A percentile compares a stretch with the other conserved stretches of the same genome.
These are phyloP conservation scores for Neonectria sp. DNA, from an alignment of 2,329 filamentous ascomycete genomes.

Conservation along the genomic window DNA sequence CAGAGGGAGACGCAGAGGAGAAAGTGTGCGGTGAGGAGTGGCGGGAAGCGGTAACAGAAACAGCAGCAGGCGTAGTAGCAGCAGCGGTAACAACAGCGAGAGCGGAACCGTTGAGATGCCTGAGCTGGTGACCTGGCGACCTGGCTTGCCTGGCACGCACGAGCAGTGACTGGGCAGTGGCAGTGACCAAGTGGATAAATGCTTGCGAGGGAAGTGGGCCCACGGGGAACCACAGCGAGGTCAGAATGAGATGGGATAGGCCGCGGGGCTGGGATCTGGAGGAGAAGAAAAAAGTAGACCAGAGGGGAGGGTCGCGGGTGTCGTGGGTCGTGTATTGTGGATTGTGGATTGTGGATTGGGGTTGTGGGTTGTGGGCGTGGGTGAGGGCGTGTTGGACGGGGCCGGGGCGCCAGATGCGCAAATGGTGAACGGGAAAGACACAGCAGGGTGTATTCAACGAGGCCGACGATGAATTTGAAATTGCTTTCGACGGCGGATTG, in stretches of 20 bases:
- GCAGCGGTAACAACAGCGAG: constrained; percentile 34
- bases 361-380: constrained; percentile 34
- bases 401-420: constrained; percentile 49
- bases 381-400: constrained; percentile 43
- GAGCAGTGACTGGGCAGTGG: constrained; percentile 37
- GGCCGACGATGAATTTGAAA: constrained; percentile 18
- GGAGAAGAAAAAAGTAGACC: constrained; percentile 42
- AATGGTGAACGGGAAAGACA: constrained; percentile 37
- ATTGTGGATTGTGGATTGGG: constrained; percentile 20
- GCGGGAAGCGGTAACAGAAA: background rate
- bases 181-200: constrained; percentile 43
- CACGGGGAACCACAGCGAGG: constrained; percentile 48
- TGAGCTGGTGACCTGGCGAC: constrained; percentile 28
- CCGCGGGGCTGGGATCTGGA: constrained; percentile 47
- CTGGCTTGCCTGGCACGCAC: constrained; percentile 37
- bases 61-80: constrained; percentile 14
- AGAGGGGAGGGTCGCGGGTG: constrained; percentile 38
- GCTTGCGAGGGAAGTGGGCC: constrained; percentile 47
- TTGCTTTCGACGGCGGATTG: constrained; percentile 26
- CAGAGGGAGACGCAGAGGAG: background rate
- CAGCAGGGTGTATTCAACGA: constrained; percentile 20
- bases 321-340: constrained; percentile 23
- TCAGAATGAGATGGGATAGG: constrained; percentile 34
- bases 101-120: constrained; percentile 46
- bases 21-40: background rate